A percentile compares a stretch with the other conserved stretches of the same genome.
These are phyloP conservation scores for Powellomyces hirtus DNA, from an alignment of 192 early-diverging fungal species.

Conservation along the genomic window DNA sequence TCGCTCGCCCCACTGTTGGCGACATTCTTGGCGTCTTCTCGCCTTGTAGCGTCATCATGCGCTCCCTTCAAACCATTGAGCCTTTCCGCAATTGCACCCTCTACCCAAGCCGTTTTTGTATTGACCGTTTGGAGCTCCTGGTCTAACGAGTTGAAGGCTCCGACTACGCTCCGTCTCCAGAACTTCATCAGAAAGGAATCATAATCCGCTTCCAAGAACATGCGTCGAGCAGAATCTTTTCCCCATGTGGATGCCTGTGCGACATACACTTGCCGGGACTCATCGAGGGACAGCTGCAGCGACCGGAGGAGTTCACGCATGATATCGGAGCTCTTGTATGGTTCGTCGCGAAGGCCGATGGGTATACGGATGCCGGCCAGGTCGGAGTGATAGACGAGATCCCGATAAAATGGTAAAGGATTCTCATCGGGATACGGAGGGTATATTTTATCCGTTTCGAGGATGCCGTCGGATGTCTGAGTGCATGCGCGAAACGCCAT, in stretches of 20 bases:
- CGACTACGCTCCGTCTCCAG: constrained; percentile 24
- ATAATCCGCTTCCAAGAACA: constrained; percentile 32
- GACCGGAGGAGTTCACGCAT: constrained; percentile 11
- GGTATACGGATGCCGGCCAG: constrained; percentile 11
- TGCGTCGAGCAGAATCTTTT: constrained; percentile 12
- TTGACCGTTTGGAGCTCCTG: constrained; percentile 11
- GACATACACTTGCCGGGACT: constrained; percentile 19
- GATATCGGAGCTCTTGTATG: constrained; percentile 4
- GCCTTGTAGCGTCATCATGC: not conserved
- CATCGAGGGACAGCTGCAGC: constrained; percentile 13
- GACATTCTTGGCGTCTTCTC: not conserved
- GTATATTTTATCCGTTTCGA: constrained; percentile 20
- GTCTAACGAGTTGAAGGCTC: constrained; percentile 8
- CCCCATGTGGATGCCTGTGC: constrained; percentile 18
- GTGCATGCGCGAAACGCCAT: constrained; percentile 15
- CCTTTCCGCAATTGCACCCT: constrained; percentile 1
- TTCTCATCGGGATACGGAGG: constrained; percentile 21
- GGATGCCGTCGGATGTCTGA: constrained; percentile 2
- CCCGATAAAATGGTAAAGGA: constrained; percentile 12
- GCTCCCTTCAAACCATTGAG: constrained; percentile 3
- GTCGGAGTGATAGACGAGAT: constrained; percentile 20
- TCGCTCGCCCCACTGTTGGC: not conserved
- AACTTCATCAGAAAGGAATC: constrained; percentile 33
- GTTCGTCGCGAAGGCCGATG: constrained; percentile 4
- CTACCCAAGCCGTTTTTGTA: not conserved